phyloP scores from a whole-genome alignment of 768 basidiomycete genomes.

The Rossbeevera mucosa region DNA sequence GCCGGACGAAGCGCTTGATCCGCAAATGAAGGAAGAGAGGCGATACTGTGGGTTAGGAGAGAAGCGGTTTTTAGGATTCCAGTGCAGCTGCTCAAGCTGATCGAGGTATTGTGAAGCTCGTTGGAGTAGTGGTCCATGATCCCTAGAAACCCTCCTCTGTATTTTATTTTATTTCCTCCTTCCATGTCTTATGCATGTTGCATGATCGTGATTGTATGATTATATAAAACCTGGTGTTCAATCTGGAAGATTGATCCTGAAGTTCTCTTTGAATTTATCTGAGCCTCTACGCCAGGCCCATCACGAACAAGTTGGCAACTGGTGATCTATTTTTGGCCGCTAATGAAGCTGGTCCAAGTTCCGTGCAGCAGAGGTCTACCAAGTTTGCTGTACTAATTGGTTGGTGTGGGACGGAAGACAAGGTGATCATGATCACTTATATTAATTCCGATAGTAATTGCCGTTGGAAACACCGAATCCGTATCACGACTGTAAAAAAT shows the following conservation, averaged over 20 bases:
- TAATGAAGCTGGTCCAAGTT: too few species aligned
- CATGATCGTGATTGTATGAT: not conserved
- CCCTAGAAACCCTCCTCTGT: too few species aligned
- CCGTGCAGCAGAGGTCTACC: too few species aligned
- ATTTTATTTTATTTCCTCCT: too few species aligned
- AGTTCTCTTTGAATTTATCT: not conserved
- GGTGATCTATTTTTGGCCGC: too few species aligned
- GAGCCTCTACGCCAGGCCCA: not conserved
- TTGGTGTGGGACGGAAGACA: too few species aligned
- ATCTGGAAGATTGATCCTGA: not conserved
- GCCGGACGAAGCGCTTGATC: conserved; percentile 44
- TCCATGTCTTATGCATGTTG: not conserved
- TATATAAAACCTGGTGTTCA: not conserved
- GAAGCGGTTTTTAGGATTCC: conserved; percentile 76
- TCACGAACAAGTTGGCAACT: not conserved
- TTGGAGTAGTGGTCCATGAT: too few species aligned
- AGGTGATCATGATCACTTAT: too few species aligned
- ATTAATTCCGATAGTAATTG: not conserved
- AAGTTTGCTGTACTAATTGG: too few species aligned
- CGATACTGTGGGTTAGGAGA: conserved; percentile 77
- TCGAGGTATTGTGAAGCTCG: not conserved
- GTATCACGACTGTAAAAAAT: not conserved
- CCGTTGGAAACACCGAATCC: not conserved
- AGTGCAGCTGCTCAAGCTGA: conserved; percentile 89
- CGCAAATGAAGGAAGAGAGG: conserved; percentile 64